Percentiles rank a stretch among this genome's conserved stretches.
Conservation (phyloP, 2,329 filamentous ascomycete genomes). For the Penicillium sp. region DNA sequence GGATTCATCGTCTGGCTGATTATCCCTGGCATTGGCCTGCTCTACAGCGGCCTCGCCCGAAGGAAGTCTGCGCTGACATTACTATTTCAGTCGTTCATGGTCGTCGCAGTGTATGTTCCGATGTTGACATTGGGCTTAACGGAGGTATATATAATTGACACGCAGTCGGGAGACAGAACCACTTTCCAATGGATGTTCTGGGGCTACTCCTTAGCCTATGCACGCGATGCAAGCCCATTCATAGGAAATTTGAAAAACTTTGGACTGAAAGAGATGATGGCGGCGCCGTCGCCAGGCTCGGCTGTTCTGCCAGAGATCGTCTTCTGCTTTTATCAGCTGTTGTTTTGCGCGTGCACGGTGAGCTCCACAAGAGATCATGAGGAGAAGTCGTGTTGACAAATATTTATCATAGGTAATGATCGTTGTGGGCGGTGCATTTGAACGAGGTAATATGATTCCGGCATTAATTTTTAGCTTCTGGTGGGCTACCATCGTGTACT, state of each 20-base stretch:
- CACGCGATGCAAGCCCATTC: constrained; percentile 58
- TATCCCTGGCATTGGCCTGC: constrained; percentile 63
- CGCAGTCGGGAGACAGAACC: constrained; percentile 21
- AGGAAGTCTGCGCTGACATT: constrained; percentile 61
- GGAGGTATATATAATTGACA: not conserved
- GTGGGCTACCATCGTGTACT: constrained; percentile 70
- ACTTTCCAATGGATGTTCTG: constrained; percentile 60
- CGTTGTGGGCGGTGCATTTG: constrained; percentile 63
- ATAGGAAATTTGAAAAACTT: constrained; percentile 63
- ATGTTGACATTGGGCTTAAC: too few species aligned
- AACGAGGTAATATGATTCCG: constrained; percentile 61
- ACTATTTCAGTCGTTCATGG: constrained; percentile 61
- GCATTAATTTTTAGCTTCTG: constrained; percentile 69
- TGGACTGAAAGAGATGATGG: constrained; percentile 59
- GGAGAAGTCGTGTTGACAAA: not conserved
- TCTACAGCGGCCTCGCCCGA: constrained; percentile 62
- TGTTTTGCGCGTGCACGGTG: constrained; percentile 55
- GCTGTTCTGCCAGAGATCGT: constrained; percentile 61
- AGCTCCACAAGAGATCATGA: constrained; percentile 3
- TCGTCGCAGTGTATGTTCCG: too few species aligned
- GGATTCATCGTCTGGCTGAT: constrained; percentile 64
- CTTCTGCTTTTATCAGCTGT: constrained; percentile 63
- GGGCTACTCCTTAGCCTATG: constrained; percentile 63
- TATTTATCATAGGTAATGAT: constrained; percentile 52
- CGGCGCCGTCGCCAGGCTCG: constrained; percentile 59